Percentiles rank a stretch among this genome's conserved stretches.
Conservation (phyloP, 78 protist species). For the Emiliania huxleyi region DNA sequence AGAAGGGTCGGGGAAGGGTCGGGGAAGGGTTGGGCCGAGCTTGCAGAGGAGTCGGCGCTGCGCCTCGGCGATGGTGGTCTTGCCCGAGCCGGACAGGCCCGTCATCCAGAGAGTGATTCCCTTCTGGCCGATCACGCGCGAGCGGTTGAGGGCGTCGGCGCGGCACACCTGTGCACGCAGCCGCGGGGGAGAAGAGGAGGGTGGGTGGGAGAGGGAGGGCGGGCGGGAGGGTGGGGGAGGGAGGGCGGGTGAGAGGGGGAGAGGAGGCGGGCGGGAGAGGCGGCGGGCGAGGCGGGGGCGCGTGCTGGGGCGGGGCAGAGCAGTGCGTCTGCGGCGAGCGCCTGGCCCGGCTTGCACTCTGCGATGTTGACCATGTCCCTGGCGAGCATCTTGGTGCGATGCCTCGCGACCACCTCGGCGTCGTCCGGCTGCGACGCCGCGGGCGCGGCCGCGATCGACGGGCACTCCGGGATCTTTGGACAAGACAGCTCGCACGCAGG, state of each 20-base stretch:
- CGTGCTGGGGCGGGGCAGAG: too few species aligned
- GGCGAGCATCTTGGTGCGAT: background rate
- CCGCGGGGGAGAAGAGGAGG: too few species aligned
- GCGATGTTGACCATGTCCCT: background rate
- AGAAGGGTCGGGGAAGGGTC: too few species aligned
- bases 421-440: too few species aligned
- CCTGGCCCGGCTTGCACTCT: background rate
- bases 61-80: conserved; percentile 47
- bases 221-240: too few species aligned
- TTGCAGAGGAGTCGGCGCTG: too few species aligned
- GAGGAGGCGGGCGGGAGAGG: too few species aligned
- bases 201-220: too few species aligned
- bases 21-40: too few species aligned
- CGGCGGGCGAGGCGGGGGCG: too few species aligned
- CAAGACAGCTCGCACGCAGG: background rate
- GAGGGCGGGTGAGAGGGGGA: too few species aligned
- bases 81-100: conserved; percentile 59
- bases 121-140: background rate
- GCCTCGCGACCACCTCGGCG: background rate
- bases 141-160: background rate
- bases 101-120: conserved; percentile 61
- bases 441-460: background rate
- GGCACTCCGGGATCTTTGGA: background rate
- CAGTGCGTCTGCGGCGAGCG: too few species aligned
- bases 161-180: background rate